Conservation (phyloP, 2,329 filamentous ascomycete species). For the Thielaviopsis punctulata region DNA sequence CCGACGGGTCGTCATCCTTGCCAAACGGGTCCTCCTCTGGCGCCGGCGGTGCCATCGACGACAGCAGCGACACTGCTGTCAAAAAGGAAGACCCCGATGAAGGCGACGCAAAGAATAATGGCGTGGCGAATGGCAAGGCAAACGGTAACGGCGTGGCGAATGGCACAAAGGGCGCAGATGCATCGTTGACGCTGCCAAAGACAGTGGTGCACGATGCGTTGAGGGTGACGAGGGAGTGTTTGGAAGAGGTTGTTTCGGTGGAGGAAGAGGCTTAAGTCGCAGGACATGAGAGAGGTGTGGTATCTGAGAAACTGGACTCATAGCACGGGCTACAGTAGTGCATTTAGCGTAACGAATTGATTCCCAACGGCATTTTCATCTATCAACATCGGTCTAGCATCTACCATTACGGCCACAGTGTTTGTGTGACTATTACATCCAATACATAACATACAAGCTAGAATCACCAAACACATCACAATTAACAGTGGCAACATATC, state of each 20-base stretch:
- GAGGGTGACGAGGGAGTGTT: conserved; percentile 38
- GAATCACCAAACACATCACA: neutral
- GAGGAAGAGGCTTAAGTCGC: conserved; percentile 14
- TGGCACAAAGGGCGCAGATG: conserved; percentile 15
- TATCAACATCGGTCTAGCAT: too few relatives aligned
- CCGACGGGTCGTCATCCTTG: conserved; percentile 15
- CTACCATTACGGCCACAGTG: too few relatives aligned
- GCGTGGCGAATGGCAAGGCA: conserved; percentile 12
- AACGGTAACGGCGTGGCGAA: conserved; percentile 14
- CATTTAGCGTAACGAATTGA: neutral
- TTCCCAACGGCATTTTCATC: neutral
- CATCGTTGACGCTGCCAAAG: conserved; percentile 36
- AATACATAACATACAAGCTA: neutral
- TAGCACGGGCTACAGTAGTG: neutral
- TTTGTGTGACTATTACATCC: too few relatives aligned
- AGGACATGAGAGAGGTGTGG: neutral
- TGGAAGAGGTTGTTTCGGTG: conserved; percentile 32
- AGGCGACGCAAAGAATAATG: conserved; percentile 13
- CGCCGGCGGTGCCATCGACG: conserved; percentile 6
- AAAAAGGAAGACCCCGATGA: neutral
- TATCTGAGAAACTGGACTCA: neutral
- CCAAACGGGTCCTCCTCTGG: conserved; percentile 15
- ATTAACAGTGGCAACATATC: neutral
- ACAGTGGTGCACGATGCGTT: conserved; percentile 44
- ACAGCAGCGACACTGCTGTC: conserved; percentile 18